Evolutionary conservation across 805 yeast genomes (phyloP), one percentile per base, ranked within the genome.

Genomic region (Candida bentonensis): DNA sequence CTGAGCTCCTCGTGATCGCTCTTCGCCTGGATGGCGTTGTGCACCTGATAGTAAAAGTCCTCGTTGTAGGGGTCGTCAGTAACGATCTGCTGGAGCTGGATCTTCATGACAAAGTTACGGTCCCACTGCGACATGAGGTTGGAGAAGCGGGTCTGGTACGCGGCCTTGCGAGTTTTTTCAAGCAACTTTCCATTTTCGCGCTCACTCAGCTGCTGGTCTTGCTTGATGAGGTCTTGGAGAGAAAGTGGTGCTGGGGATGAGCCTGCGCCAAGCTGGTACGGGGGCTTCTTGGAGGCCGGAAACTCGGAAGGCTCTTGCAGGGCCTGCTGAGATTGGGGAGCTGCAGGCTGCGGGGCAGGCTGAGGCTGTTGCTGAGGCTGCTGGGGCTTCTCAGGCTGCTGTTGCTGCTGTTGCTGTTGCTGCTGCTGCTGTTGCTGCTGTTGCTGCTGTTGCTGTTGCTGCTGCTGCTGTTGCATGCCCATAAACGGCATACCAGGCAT

Each of bases 61-160:
- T 92, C 98, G 57, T 84, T 86, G 63, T 83, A 85, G 13, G 98
- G 98, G 63, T 92, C 97, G 46, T 88, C 96, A 9, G 96, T 83
- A 42, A 92, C 96, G 63, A 92, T 82, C 61, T 88, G 96, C 42
- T 95, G 86, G 50, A 92, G 72, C 64, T 92, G 98, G 58, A 88
- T 80, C 60, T 96, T 75, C 39, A 96, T 86, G 42, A 92, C 89
- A 58, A 84, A 87, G 64, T 89, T 96, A 66, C 88, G 88, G 62
- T 92, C 98, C 66, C 89, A 83, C 46, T 95, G 95, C 55, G 87
- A 85, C 98, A 92, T 92, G 50, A 92, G 76, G 50, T 96, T 96
- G 23, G 92, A 82, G 66, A 80, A 85, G 56, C 76, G 78, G 58
- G 82, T 71, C 54, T 86, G 83, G 50, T 49, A 46, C 23, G 56